Base-by-base conservation (phyloP, 129 eudicot species). In the Gnaphalium uliginosum region DNA sequence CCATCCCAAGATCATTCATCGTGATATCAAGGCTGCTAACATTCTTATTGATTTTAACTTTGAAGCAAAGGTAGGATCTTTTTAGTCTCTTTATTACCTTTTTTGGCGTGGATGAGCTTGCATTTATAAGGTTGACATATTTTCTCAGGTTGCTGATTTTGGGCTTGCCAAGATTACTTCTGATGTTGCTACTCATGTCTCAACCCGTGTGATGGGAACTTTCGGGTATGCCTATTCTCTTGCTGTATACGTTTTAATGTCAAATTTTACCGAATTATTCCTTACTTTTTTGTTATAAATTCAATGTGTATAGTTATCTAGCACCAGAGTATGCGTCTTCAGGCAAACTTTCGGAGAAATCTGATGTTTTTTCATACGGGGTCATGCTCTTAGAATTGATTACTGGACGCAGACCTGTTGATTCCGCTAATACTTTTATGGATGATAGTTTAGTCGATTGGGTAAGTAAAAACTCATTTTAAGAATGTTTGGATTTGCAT, bases 281-380 rank as follows among this genome's bases (percentile, higher is more conserved):
- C 23, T 79, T 41, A 66, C 29, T 77, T 73, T 23, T 58, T 60
- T 69, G 22, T 23, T 43, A 4, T 65, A 19, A 67, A 25, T 22
- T 25, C 24, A 59, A 43, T 17, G 4, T 60, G 33, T 69, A 0
- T 73, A 95, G 99, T 81, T 95, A 95, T 83, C 86, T 95, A 60
- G 99, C 99, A 65, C 99, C 97, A 17, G 99, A 95, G 69, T 95
- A 91, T 82, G 99, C 99, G 29, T 65, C 99, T 46, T 85, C 94
- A 3, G 99, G 97, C 24, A 91, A 95, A 78, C 90, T 89, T 21
- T 79, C 90, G 0, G 97, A 91, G 23, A 95, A 86, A 78, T 95
- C 99, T 2, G 96, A 95, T 84, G 96, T 89, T 51, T 95, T 91
- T 88, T 95, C 99, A 15, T 95, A 78, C 58, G 99, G 99, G 1